Conservation (phyloP, 2,329 filamentous ascomycete species). For the Alternaria rosae region DNA sequence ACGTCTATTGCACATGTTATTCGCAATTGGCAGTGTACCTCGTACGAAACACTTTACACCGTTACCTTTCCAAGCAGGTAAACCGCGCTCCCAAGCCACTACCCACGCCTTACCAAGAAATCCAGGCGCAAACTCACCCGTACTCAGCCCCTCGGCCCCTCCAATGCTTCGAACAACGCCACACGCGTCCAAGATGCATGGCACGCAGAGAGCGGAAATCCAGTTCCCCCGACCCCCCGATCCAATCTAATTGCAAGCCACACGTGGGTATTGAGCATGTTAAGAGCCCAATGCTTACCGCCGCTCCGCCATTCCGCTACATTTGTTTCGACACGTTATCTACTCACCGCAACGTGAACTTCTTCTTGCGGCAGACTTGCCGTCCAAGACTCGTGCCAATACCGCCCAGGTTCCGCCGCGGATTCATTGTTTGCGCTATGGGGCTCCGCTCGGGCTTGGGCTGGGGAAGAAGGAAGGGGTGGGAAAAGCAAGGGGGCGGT, state of each 20-base stretch:
- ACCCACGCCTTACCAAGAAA: background rate
- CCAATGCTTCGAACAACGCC: background rate
- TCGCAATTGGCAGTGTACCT: background rate
- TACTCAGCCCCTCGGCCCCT: background rate
- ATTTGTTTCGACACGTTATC: background rate
- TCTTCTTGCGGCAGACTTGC: slow-evolving; percentile 1
- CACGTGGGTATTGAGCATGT: background rate
- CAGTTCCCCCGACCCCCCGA: background rate
- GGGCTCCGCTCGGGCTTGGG: background rate
- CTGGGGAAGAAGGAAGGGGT: background rate
- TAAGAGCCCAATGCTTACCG: background rate
- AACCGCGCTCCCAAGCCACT: slow-evolving; percentile 5
- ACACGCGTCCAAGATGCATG: background rate
- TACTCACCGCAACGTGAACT: slow-evolving; percentile 5
- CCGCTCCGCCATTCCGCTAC: background rate
- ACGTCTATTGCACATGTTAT: background rate
- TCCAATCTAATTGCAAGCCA: background rate
- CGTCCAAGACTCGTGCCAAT: slow-evolving; percentile 11
- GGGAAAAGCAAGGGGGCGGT: background rate
- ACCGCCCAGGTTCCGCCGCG: slow-evolving; percentile 6
- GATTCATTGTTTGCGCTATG: background rate
- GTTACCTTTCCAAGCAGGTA: slow-evolving; percentile 5
- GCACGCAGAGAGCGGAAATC: background rate
- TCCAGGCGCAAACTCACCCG: background rate
- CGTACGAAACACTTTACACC: background rate